Conservation (phyloP, 805 yeast genomes). For the Barnettozyma pratensis region DNA sequence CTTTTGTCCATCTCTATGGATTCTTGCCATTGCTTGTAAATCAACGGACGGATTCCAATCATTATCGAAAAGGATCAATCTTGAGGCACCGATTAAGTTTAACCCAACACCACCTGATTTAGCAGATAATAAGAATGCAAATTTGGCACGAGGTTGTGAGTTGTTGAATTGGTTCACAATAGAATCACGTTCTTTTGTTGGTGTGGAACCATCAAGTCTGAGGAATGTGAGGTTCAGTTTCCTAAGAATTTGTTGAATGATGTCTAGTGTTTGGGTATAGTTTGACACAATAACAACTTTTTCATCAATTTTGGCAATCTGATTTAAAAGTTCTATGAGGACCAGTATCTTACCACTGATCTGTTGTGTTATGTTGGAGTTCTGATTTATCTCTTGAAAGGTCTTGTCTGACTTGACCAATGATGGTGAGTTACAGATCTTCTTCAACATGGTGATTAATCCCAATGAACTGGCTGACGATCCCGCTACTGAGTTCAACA, state of each 20-base stretch:
- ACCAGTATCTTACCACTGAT: slow-evolving; percentile 59
- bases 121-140: slow-evolving; percentile 76
- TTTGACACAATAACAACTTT: slow-evolving; percentile 85
- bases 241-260: slow-evolving; percentile 54
- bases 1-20: slow-evolving; percentile 90
- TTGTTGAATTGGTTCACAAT: slow-evolving; percentile 56
- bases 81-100: slow-evolving; percentile 84
- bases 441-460: slow-evolving; percentile 68
- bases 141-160: slow-evolving; percentile 25
- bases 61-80: slow-evolving; percentile 81
- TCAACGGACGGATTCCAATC: slow-evolving; percentile 98
- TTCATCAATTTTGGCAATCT: slow-evolving; percentile 48
- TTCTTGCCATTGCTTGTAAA: slow-evolving; percentile 91
- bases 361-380: slow-evolving; percentile 7
- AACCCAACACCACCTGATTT: slow-evolving; percentile 94
- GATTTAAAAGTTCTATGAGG: slow-evolving; percentile 49
- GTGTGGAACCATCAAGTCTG: slow-evolving; percentile 83
- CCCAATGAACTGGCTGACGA: slow-evolving; percentile 46
- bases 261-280: slow-evolving; percentile 80
- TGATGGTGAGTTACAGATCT: slow-evolving; percentile 79
- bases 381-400: slow-evolving; percentile 24
- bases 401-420: slow-evolving; percentile 47
- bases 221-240: slow-evolving; percentile 45
- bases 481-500: slow-evolving; percentile 6
- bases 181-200: slow-evolving; percentile 55